Base-by-base conservation (phyloP, 2,329 filamentous ascomycete species). In the Hypoxylon sp. region DNA sequence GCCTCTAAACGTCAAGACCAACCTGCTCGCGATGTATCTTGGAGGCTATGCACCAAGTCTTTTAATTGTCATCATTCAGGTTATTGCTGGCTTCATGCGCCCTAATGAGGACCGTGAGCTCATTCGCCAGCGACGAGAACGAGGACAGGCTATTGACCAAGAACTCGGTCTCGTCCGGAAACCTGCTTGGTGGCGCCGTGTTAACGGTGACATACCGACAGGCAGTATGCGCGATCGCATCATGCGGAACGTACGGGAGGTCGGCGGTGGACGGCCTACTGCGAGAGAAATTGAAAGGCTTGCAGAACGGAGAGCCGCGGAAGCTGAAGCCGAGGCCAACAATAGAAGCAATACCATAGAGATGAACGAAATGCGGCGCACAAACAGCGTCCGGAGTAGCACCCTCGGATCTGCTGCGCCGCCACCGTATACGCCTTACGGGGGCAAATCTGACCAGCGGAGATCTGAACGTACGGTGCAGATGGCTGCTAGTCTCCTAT, bases 91-190 rank as follows among this genome's bases (percentile, higher is more conserved):
- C 11, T 88, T 86, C 72, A 68, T 85, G n/a, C 85, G 87, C 30
- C 85, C 87, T 19, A 94, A 94, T 71, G 91, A 94, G 78, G 91
- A 94, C 75, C 84, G 83, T 62, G 83, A 89, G 57, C 83, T 93
- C n/a, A 86, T 91, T 34, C 81, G 84, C 30, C 89, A 91, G 77
- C 85, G 91, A 53, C 84, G 86, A 3, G 78, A 82, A 34, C 86
- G 90, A 7, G 89, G 87, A 5, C 80, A 81, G 3, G 78, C 81
- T 23, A 78, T 85, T 17, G 88, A 93, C 74, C 82, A 81, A 5
- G 88, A 90, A 58, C 83, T 93, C 9, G 89, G 89, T 56, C 79
- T 90, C 57, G 81, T 84, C 9, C 80, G 83, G 57, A 90, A 89
- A 75, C 90, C 90, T 0, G 83, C 84, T 5, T 93, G 90, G 90